Evolutionary conservation across 2,329 filamentous ascomycete genomes (phyloP), one percentile per base, ranked within the genome.

Genomic region (Elsinoe arachidis): DNA sequence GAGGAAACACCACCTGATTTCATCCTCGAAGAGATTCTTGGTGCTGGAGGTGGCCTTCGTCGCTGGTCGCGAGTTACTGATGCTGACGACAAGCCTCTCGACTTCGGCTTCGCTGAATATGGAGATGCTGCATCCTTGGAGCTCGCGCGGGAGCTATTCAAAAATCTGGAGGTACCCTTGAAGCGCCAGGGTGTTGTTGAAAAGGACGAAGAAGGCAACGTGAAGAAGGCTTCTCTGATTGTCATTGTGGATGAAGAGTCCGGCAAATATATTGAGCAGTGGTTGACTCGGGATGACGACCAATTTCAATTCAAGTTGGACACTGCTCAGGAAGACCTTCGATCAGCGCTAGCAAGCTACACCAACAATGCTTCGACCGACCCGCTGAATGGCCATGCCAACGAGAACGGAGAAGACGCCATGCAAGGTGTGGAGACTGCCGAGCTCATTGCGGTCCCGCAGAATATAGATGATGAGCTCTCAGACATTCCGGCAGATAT

Each of bases 401-500:
- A 77, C 26, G 55, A 52, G 23, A 58, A 53, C 12, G 87, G 90
- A 61, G 77, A 74, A 2, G 82, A 86, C 57, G 86, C 84, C 17
- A 80, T 78, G 0, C 55, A 57, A 51, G 83, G 82, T 38, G 83
- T 84, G 34, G 73, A 74, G 39, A 82, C 83, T 56, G 84, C 89
- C 5, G 90, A 96, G 70, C 86, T 96, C 38, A 86, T 95, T 62
- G 96, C 91, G 58, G 95, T 97, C 59, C 86, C 90, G 3, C 84
- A 86, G 1, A 82, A 65, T 14, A 65, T 70, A 10, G 93, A 99
- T 61, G 95, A 99, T 67, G 93, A 99, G 67, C 78, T 99, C 44
- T 86, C 91, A 17, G 93, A 99, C 66, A 96, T 99, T 49, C 93
- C 93, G 0, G 86, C 89, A 0, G 93, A 97, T 69, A 95, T 96